Base-by-base conservation (phyloP, 2,329 filamentous ascomycete genomes). In the Penicillium sp. region DNA sequence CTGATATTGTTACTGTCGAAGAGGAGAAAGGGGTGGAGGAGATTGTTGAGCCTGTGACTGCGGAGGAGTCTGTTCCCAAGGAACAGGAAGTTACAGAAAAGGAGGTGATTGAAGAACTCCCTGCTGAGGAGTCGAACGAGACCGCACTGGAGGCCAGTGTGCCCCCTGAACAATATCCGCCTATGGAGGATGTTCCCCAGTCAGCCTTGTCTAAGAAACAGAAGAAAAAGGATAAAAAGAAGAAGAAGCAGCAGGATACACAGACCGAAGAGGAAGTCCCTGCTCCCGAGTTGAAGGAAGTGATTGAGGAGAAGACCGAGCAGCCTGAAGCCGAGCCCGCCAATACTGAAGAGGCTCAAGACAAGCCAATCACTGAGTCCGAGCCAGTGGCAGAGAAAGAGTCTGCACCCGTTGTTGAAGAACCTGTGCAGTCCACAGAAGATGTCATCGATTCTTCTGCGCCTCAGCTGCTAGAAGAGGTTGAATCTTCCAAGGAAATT, bases 171-270 rank as follows among this genome's bases (percentile, higher is more conserved):
- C 47, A 41, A 21, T 47, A 47, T 10, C 24, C n/a, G 8, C 8
- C 39, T 41, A 43, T 41, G 23, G 50, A 53, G n/a, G 53, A 63
- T 29, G 34, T 45, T 7, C 7, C 30, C 9, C 43, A 58, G 37
- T 32, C 46, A 3, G 15, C 26, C n/a, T 43, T 49, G 34, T 56
- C 51, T 17, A 54, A 55, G 50, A 62, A 58, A 39, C 55, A 59
- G 40, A 65, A 58, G 40, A 61, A 65, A 37, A 57, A 61, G 27
- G 56, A 62, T 21, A 63, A 64, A 36, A 61, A 61, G 41, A 56
- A 59, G 37, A 54, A 61, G 26, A 55, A 59, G 18, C 51, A 59
- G 21, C 52, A 60, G 21, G 46, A 43, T n/a, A 39, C 34, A 20
- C 21, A 8, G 17, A 20, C 6, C 4, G 37, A 42, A 33, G 36